Base-by-base conservation (phyloP, 225 moss, liverwort and hornwort genomes). In the Sphagnum contortum region DNA sequence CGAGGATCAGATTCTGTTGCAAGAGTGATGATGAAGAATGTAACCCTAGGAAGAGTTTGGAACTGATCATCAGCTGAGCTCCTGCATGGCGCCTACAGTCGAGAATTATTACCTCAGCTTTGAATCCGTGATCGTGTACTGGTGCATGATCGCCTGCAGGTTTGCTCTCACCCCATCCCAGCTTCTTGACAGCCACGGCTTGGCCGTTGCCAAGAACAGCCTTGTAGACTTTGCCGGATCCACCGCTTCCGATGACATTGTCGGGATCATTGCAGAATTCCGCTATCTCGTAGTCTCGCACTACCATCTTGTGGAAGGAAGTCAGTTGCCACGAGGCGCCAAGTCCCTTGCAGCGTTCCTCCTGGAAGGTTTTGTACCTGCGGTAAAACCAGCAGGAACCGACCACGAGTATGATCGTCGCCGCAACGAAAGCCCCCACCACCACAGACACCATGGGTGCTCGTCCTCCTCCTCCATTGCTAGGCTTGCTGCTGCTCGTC, bases 181-280 rank as follows among this genome's bases (percentile, higher is more conserved):
- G 70, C 60, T 80, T 89, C 69, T 90, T 90, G 59, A 90, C 85
- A 7, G 90, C 90, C 54, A 90, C 87, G 2, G 72, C 57, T 13
- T 81, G 78, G 57, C 85, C 90, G 12, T 82, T 79, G 50, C 64
- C 67, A 57, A 90, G 72, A 1, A 65, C 80, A 8, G 70, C 79
- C 64, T 74, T 85, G 81, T 87, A 90, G n/a, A 90, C 87, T 75
- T 85, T 81, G 5, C 90, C 90, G 4, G 85, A 87, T 3, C 85
- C 85, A 45, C 88, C 90, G 5, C 77, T 62, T 3, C 90, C 90
- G 9, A 90, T 81, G 47, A 80, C 53, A 49, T 85, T 79, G 9
- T 69, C 75, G 51, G 87, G 82, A 13, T 85, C 68, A 29, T 29
- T 29, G 29, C 29, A 29, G 61, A 90, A 63, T 2, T 79, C 79